Evolutionary conservation across 768 basidiomycete genomes (phyloP).

Genomic region (Trametes maxima): DNA sequence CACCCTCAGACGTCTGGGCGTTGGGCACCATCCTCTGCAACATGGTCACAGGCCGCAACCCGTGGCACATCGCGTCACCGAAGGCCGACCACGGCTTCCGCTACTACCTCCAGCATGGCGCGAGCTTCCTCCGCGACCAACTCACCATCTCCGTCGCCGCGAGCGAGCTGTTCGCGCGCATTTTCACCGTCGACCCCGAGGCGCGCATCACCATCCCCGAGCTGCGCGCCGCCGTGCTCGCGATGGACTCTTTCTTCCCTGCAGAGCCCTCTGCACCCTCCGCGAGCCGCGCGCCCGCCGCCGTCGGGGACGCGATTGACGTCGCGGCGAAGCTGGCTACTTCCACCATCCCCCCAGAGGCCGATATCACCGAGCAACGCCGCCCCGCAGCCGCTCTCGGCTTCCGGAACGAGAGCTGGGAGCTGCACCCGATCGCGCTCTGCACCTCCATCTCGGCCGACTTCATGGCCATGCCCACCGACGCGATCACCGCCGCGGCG

Average conservation of each 20-base stretch:
- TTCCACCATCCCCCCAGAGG: neutral
- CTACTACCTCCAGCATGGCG: slow-evolving; percentile 73
- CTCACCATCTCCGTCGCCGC: slow-evolving; percentile 36
- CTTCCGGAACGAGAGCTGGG: slow-evolving; percentile 11
- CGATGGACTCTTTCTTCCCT: slow-evolving; percentile 61
- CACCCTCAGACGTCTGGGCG: slow-evolving; percentile 93
- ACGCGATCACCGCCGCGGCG: slow-evolving; percentile 8
- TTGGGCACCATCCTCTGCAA: slow-evolving; percentile 95
- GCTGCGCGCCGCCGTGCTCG: slow-evolving; percentile 56
- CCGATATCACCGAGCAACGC: slow-evolving; percentile 12
- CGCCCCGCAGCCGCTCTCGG: neutral
- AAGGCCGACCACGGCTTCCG: slow-evolving; percentile 82
- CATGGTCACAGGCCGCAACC: slow-evolving; percentile 92
- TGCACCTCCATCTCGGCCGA: slow-evolving; percentile 6
- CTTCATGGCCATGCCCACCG: slow-evolving; percentile 8
- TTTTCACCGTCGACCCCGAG: slow-evolving; percentile 34
- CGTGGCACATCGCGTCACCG: slow-evolving; percentile 85
- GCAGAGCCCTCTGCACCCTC: slow-evolving; percentile 1
- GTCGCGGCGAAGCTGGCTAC: neutral
- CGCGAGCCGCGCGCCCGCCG: neutral
- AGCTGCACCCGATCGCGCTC: slow-evolving; percentile 6
- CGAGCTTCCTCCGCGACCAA: slow-evolving; percentile 62
- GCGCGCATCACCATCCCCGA: slow-evolving; percentile 40
- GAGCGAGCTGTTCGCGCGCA: slow-evolving; percentile 32
- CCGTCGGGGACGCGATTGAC: neutral